A percentile compares a stretch with the other conserved stretches of the same genome.
Evolutionary conservation across 2,329 filamentous ascomycete species (phyloP).

Genomic region (Moelleriella libera): DNA sequence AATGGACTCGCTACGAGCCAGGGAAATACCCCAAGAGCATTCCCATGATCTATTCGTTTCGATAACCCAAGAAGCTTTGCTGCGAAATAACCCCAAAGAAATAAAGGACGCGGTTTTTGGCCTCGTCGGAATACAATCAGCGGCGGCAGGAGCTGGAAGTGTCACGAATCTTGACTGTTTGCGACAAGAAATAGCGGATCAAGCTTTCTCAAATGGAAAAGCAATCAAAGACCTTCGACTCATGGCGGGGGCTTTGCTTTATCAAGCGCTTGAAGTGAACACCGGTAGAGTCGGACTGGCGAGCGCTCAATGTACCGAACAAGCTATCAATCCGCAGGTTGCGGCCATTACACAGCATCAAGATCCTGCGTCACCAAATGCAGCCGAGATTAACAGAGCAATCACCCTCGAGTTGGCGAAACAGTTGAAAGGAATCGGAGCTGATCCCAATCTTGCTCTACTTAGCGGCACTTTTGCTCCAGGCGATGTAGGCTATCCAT

Average conservation of each 20-base stretch:
- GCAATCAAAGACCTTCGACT: conserved; percentile 33
- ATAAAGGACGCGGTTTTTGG: conserved; percentile 1
- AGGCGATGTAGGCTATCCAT: conserved; percentile 28
- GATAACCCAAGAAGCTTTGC: background rate
- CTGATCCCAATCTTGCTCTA: conserved; percentile 46
- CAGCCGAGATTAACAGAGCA: conserved; percentile 43
- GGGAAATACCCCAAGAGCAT: background rate
- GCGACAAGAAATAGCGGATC: conserved; percentile 37
- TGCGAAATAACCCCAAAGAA: background rate
- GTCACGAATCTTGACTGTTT: conserved; percentile 28
- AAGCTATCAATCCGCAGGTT: conserved; percentile 51
- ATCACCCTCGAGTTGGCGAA: conserved; percentile 44
- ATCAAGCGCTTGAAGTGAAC: conserved; percentile 38
- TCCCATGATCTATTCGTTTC: background rate
- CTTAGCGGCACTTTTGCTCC: conserved; percentile 49
- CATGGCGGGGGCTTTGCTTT: conserved; percentile 39
- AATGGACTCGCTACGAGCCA: background rate
- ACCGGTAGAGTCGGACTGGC: conserved; percentile 15
- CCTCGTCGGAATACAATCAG: background rate
- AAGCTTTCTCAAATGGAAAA: conserved; percentile 47
- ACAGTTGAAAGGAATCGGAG: conserved; percentile 47
- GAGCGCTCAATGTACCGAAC: conserved; percentile 42
- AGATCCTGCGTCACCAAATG: conserved; percentile 46
- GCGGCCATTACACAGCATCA: conserved; percentile 50
- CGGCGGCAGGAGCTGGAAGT: conserved; percentile 18